Percentiles rank a stretch among this genome's conserved stretches.
Evolutionary conservation across 805 yeast species (phyloP).

Genomic region (Starmerella floricola): DNA sequence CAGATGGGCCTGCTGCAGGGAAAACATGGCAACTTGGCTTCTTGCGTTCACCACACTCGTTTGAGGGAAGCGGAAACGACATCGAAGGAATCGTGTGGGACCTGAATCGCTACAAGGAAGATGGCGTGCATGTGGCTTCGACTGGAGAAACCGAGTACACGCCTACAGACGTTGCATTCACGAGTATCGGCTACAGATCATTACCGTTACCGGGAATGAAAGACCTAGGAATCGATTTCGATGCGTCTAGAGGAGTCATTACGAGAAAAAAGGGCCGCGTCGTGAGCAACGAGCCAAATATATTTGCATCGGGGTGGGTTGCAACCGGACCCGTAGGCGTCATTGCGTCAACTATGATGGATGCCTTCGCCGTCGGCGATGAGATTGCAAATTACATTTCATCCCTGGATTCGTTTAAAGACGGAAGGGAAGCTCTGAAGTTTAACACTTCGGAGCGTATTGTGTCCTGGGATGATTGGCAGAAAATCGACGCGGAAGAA

Average conservation of each 20-base stretch:
- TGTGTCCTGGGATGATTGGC: constrained; percentile 61
- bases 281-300: constrained; percentile 30
- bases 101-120: constrained; percentile 31
- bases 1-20: background rate
- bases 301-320: constrained; percentile 83
- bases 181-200: constrained; percentile 77
- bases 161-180: constrained; percentile 54
- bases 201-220: constrained; percentile 47
- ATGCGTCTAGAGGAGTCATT: constrained; percentile 30
- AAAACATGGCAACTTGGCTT: constrained; percentile 56
- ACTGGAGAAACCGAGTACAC: constrained; percentile 29
- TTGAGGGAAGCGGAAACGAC: constrained; percentile 31
- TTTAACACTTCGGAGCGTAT: constrained; percentile 14
- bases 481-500: constrained; percentile 44
- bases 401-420: constrained; percentile 28
- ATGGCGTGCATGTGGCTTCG: constrained; percentile 27
- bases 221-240: constrained; percentile 40
- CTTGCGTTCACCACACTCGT: constrained; percentile 49
- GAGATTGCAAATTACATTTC: constrained; percentile 34
- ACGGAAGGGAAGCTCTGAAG: background rate
- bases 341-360: constrained; percentile 81
- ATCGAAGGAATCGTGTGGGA: constrained; percentile 40
- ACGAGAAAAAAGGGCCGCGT: constrained; percentile 14
- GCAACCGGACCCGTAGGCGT: constrained; percentile 79
- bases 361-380: constrained; percentile 64